Evolutionary conservation across 495 filamentous ascomycete genomes (phyloP).

Genomic region (Rhizodiscina lignyota): DNA sequence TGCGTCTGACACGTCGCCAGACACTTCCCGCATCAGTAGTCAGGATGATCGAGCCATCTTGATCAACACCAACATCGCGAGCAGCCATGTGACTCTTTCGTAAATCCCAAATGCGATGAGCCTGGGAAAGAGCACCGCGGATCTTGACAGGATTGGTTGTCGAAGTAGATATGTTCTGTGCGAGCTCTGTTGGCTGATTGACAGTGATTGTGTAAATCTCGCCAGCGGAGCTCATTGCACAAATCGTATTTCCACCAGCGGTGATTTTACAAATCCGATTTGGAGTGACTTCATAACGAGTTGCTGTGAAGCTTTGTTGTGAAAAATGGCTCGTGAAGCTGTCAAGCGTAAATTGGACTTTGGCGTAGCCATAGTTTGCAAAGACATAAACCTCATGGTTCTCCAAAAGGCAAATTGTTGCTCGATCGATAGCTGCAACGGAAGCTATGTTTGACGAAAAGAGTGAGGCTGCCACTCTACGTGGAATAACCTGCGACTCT

Average conservation of each 20-base stretch:
- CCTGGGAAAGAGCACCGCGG: constrained; percentile 53
- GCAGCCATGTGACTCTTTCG: constrained; percentile 73
- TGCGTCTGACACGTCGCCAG: constrained; percentile 69
- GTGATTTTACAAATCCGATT: constrained; percentile 60
- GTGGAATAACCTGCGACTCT: constrained; percentile 60
- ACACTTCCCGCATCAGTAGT: constrained; percentile 84
- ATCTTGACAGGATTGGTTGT: constrained; percentile 85
- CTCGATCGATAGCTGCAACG: constrained; percentile 79
- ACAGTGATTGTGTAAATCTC: constrained; percentile 72
- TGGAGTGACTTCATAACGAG: constrained; percentile 43
- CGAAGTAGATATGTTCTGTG: constrained; percentile 36
- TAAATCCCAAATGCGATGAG: constrained; percentile 66
- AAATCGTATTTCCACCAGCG: constrained; percentile 77
- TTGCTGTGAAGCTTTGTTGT: constrained; percentile 16
- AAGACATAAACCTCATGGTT: constrained; percentile 86
- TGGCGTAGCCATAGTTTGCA: constrained; percentile 82
- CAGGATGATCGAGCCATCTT: constrained; percentile 89
- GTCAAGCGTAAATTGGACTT: constrained; percentile 63
- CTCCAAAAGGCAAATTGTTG: constrained; percentile 70
- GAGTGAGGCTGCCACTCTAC: constrained; percentile 74
- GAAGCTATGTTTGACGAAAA: constrained; percentile 62
- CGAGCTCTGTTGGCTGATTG: constrained; percentile 40
- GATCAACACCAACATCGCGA: constrained; percentile 70
- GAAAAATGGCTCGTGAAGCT: constrained; percentile 44
- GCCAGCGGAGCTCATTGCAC: constrained; percentile 64